Base-by-base conservation (phyloP, 2,329 filamentous ascomycete species). In the Trichoderma atrobrunneum region DNA sequence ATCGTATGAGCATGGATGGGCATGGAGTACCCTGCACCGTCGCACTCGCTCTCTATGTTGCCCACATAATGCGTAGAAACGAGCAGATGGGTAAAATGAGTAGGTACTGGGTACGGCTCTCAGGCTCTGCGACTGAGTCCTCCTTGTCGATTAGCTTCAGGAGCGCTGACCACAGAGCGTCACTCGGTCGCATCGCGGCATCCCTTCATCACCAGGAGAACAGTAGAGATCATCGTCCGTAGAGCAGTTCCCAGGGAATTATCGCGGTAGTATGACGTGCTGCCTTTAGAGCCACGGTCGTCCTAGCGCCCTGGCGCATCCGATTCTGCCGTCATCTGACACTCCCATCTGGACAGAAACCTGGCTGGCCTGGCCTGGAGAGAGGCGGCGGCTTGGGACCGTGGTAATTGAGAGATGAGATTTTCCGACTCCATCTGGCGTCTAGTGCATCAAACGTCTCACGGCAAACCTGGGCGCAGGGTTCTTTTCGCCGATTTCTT, bases 271-370 rank as follows among this genome's bases (percentile, higher is more conserved):
- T 65, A 65, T 71, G 69, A 65, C 60, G 61, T 71, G 61, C 69
- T 71, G 43, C 26, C 51, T 61, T 12, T 8, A 28, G 57, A 48
- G 28, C 66, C 34, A 56, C 24, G 21, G 32, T 18, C 34, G 34
- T 43, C 61, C 61, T 64, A 57, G 69, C 39, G 54, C 21, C 56
- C 56, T 63, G 56, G 70, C 21, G 30, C 36, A 30, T 67, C 70
- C 70, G 70, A 72, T 61, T 60, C 39, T 66, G 28, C 69, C 70
- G 63, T 72, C 70, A 72, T 72, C 70, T 72, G 70, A 72, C 69
- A 43, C 61, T 72, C 54, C 36, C 30, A 54, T 64, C 48, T 56
- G 32, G 43, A 39, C 39, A 48, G 28, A 66, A 39, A 66, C 30
- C 57, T 63, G 62, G 39, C 62, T 11, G 62, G 43, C 34, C 43